These are phyloP conservation scores for Blastocystis sp. DNA, from an alignment of 352 stramenopile species.

Conservation along the genomic window DNA sequence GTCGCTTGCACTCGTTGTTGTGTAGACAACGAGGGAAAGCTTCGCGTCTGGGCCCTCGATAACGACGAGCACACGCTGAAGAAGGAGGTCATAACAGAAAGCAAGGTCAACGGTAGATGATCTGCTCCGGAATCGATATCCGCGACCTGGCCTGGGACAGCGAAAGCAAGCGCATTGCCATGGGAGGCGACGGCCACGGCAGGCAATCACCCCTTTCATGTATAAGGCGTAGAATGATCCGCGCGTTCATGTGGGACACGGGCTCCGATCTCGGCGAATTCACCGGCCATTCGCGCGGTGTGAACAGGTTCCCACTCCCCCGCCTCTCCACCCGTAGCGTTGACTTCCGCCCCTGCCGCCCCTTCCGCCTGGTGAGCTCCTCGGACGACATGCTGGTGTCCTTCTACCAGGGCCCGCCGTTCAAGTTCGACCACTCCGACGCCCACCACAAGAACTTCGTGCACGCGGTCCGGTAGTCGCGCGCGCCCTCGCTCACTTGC, in stretches of 20 bases:
- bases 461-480: slow-evolving; percentile 77
- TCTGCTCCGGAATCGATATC: slow-evolving; percentile 77
- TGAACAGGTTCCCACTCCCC: slow-evolving; percentile 71
- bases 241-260: slow-evolving; percentile 83
- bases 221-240: slow-evolving; percentile 23
- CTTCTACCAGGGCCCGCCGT: slow-evolving; percentile 81
- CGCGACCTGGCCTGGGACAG: slow-evolving; percentile 82
- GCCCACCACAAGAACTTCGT: slow-evolving; percentile 84
- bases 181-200: slow-evolving; percentile 79
- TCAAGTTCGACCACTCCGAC: slow-evolving; percentile 83
- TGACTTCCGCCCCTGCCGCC: slow-evolving; percentile 81
- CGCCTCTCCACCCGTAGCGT: slow-evolving; percentile 73
- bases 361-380: slow-evolving; percentile 82
- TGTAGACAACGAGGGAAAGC: slow-evolving; percentile 64
- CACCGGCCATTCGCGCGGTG: slow-evolving; percentile 81
- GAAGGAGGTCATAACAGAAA: slow-evolving; percentile 35
- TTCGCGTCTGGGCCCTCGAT: slow-evolving; percentile 61
- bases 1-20: neutral
- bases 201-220: slow-evolving; percentile 75
- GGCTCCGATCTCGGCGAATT: slow-evolving; percentile 83
- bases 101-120: neutral
- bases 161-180: slow-evolving; percentile 82
- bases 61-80: slow-evolving; percentile 68
- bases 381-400: slow-evolving; percentile 83
- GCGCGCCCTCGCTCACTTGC: neutral